Evolutionary conservation across 805 yeast genomes (phyloP), one percentile per base, ranked within the genome.

Genomic region (Yarrowia keelungensis): DNA sequence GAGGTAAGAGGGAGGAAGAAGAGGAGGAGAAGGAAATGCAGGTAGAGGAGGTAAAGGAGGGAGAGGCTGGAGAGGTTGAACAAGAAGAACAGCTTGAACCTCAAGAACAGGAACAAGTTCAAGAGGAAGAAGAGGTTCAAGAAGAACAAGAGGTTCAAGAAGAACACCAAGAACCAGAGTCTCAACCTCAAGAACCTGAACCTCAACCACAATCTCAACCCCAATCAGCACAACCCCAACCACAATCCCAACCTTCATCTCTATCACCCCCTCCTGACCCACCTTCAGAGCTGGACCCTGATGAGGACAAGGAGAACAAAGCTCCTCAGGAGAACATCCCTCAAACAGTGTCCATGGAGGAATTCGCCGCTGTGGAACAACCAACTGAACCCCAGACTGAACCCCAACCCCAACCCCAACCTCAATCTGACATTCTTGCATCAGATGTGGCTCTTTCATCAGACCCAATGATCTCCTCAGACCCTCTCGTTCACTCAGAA

Each of bases 251-350:
- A 26, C 16, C 11, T 19, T 19, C 19, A 19, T n/a, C 54, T 11
- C 47, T 7, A 32, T 32, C 49, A 42, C 49, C 49, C 0, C 39
- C 38, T 11, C 43, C 41, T 7, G 64, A 56, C 32, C 49, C 64
- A 3, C 46, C 56, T 11, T 51, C 56, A 3, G 56, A 54, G 22
- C 46, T 54, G 36, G 56, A 51, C 10, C 46, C 61, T 2, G 61
- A 54, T 9, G 61, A 54, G n/a, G 49, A 56, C 39, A 56, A 56
- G 32, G 64, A 56, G n/a, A 56, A 56, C 26, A 41, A 15, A 11
- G 49, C 49, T 0, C 64, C 64, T 7, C 47, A n/a, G 12, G 41
- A 43, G 5, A 9, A 36, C 12, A n/a, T 12, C n/a, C 15, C 45
- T 11, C 39, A 22, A 3, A 12, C 49, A 9, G 49, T 42, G 7